phyloP scores from a whole-genome alignment of 140 eudicot genomes.

The Erigeron philadelphicus region DNA sequence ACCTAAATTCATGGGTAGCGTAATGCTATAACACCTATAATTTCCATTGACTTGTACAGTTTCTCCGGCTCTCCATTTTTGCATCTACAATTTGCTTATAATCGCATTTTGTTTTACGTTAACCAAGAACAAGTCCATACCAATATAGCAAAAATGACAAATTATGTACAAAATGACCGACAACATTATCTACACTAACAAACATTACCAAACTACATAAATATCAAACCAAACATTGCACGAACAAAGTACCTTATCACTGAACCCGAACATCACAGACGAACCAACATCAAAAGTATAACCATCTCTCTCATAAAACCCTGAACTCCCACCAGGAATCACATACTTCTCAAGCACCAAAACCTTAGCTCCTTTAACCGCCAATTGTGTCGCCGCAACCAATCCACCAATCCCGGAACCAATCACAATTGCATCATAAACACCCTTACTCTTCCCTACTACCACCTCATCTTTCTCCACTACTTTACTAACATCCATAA shows the following conservation, averaged over 20 bases:
- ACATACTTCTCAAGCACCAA: constrained; percentile 90
- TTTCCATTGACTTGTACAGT: not conserved
- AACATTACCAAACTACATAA: not conserved
- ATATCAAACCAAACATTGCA: constrained; percentile 4
- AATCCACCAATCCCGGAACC: constrained; percentile 98
- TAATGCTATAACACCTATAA: no score
- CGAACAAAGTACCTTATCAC: constrained; percentile 64
- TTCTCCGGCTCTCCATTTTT: not conserved
- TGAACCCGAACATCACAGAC: constrained; percentile 95
- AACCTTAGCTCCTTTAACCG: constrained; percentile 91
- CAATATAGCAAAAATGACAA: not conserved
- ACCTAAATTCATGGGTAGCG: no score
- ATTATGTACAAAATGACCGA: not conserved
- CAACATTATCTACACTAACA: constrained; percentile 2
- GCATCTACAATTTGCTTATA: not conserved
- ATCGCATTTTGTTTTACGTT: not conserved
- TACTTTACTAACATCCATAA: constrained; percentile 40
- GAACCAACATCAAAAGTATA: constrained; percentile 90
- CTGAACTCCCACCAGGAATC: constrained; percentile 99
- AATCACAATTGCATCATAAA: constrained; percentile 87
- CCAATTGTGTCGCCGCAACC: constrained; percentile 95
- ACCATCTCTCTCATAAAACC: constrained; percentile 87
- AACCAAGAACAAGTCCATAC: not conserved
- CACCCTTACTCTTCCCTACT: constrained; percentile 25
- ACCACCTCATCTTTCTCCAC: constrained; percentile 37